Evolutionary conservation across 176 grass and related monocot genomes (phyloP).

Genomic region (Oryza longistaminata): DNA sequence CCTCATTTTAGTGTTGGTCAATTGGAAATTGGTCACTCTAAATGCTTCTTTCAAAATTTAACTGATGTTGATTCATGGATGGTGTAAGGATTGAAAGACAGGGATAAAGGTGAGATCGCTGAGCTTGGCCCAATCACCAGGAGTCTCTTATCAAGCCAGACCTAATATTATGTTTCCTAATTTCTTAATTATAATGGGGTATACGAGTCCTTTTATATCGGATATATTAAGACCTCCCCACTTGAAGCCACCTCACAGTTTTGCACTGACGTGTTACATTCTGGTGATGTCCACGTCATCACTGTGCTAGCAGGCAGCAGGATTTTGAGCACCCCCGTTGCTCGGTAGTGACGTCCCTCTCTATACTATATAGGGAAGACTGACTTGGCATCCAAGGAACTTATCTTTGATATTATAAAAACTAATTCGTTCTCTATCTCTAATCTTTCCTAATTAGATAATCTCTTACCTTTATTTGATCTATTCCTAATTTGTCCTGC

Average conservation of each 20-base stretch:
- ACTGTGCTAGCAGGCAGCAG: not conserved
- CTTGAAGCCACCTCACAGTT: not conserved
- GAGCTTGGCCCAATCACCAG: not conserved
- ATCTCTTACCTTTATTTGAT: not conserved
- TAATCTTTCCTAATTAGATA: not conserved
- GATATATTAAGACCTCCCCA: too few relatives aligned
- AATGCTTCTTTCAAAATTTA: not conserved
- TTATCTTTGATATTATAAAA: not conserved
- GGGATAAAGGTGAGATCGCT: not conserved
- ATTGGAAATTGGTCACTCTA: constrained; percentile 10
- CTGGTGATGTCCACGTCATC: not conserved
- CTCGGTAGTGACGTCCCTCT: not conserved
- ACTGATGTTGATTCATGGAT: not conserved
- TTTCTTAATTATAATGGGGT: not conserved
- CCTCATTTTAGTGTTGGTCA: not conserved
- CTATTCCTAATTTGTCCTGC: not conserved
- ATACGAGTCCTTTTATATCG: not conserved
- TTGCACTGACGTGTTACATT: not conserved
- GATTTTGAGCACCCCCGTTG: not conserved
- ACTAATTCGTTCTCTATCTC: not conserved
- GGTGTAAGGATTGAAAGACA: not conserved
- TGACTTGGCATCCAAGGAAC: not conserved
- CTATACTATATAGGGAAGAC: not conserved
- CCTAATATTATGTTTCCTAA: not conserved
- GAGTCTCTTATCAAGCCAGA: not conserved